Percentiles rank a stretch among this genome's conserved stretches.
These are phyloP conservation scores for Neopestalotiopsis sp. DNA, from an alignment of 2,329 filamentous ascomycete genomes.

Conservation along the genomic window DNA sequence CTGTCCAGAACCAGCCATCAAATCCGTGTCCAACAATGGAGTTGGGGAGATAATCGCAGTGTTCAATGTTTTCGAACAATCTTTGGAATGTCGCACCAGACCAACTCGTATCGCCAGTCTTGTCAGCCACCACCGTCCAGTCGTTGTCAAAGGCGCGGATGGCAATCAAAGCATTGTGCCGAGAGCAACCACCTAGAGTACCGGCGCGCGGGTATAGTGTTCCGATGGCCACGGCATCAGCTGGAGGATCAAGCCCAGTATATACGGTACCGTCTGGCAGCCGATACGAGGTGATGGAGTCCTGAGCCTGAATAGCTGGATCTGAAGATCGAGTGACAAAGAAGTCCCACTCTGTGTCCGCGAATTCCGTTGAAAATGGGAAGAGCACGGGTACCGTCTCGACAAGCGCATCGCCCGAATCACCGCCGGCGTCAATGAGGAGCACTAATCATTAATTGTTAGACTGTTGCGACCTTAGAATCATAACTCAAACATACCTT, in stretches of 20 bases:
- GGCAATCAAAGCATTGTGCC: constrained; percentile 65
- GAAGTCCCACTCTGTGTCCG: constrained; percentile 55
- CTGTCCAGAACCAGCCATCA: constrained; percentile 57
- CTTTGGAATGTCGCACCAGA: constrained; percentile 16
- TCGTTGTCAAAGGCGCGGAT: constrained; percentile 63
- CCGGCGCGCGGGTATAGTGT: constrained; percentile 51
- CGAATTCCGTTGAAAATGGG: constrained; percentile 41
- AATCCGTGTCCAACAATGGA: constrained; percentile 56
- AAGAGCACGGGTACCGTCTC: constrained; percentile 55
- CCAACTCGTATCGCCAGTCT: constrained; percentile 18
- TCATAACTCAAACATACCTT: constrained; percentile 20
- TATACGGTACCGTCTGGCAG: constrained; percentile 39
- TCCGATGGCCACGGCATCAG: constrained; percentile 44
- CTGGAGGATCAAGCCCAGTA: constrained; percentile 42
- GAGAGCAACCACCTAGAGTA: constrained; percentile 54
- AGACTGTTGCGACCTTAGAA: neutral
- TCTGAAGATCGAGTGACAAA: constrained; percentile 62
- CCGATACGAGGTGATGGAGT: constrained; percentile 56
- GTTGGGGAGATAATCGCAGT: constrained; percentile 29
- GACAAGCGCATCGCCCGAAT: constrained; percentile 46
- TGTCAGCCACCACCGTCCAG: constrained; percentile 46
- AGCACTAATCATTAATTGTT: constrained; percentile 38
- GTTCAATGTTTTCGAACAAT: constrained; percentile 15
- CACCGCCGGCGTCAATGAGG: constrained; percentile 60
- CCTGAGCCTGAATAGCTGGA: constrained; percentile 50